Percentiles rank a stretch among this genome's conserved stretches.
Evolutionary conservation across 345 rosid species (phyloP).

Genomic region (Gynandropsis gynandra): DNA sequence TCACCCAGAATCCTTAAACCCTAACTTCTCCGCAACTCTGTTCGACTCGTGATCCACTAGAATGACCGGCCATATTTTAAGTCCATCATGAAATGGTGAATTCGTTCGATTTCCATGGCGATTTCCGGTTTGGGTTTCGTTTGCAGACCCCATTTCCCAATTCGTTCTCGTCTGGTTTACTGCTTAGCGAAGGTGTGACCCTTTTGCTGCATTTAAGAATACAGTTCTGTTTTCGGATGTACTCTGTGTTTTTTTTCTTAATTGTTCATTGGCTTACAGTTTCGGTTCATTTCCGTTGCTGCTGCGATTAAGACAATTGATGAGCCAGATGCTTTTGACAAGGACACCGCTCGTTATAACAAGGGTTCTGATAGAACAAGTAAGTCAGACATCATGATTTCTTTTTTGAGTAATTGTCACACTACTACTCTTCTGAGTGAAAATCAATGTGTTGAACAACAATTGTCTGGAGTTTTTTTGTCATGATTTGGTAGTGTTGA

Average conservation of each 20-base stretch:
- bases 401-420: no score
- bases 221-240: neutral
- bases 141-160: conserved; percentile 35
- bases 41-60: conserved; percentile 1
- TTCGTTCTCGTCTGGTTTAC: conserved; percentile 33
- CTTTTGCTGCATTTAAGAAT: conserved; percentile 1
- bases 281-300: conserved; percentile 34
- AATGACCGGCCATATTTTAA: conserved; percentile 24
- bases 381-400: neutral
- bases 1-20: conserved; percentile 31
- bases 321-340: conserved; percentile 34
- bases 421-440: conserved; percentile 12
- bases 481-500: neutral
- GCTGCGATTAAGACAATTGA: conserved; percentile 37
- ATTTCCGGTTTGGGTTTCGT: conserved; percentile 41
- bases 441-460: neutral
- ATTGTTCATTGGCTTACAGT: conserved; percentile 24
- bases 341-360: conserved; percentile 18
- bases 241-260: neutral
- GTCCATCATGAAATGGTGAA: conserved; percentile 33
- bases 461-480: neutral
- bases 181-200: conserved; percentile 51
- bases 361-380: conserved; percentile 3
- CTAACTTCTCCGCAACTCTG: conserved; percentile 16
- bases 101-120: conserved; percentile 33